Conservation (phyloP, 1,284 basidiomycete species). For the Lentinus polychrous region DNA sequence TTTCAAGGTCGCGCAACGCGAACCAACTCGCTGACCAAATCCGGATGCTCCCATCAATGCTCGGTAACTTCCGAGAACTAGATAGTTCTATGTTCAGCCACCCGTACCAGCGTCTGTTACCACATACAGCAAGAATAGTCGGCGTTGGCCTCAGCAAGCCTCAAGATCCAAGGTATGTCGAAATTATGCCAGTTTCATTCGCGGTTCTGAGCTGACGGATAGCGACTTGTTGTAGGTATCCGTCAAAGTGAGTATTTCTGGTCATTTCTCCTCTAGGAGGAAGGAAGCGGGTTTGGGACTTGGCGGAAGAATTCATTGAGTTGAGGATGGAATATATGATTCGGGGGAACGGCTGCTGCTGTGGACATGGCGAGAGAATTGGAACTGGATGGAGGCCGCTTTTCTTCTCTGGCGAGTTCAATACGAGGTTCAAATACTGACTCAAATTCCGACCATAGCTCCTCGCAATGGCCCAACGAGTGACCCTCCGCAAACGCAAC, state of each 20-base stretch:
- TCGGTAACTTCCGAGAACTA: too few species aligned
- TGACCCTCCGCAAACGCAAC: constrained; percentile 97
- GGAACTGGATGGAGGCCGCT: neutral
- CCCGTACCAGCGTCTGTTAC: too few species aligned
- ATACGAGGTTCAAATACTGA: constrained; percentile 13
- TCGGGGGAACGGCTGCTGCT: neutral
- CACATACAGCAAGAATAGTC: constrained; percentile 16
- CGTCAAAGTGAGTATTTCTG: constrained; percentile 18
- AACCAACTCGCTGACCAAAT: too few species aligned
- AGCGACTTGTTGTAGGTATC: constrained; percentile 7
- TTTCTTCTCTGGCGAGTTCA: constrained; percentile 4
- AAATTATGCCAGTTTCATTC: constrained; percentile 14
- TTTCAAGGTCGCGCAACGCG: too few species aligned
- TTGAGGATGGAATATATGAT: neutral
- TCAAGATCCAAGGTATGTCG: constrained; percentile 28
- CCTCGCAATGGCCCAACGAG: constrained; percentile 90
- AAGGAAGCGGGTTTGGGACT: neutral
- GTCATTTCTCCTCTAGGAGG: neutral
- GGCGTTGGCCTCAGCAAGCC: constrained; percentile 27
- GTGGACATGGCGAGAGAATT: neutral
- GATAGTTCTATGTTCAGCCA: too few species aligned
- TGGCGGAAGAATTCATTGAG: neutral
- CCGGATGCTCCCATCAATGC: too few species aligned
- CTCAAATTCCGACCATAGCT: constrained; percentile 11
- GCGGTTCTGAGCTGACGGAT: constrained; percentile 7